phyloP scores from a whole-genome alignment of 306 rosid genomes.

The Vigna trinervia region DNA sequence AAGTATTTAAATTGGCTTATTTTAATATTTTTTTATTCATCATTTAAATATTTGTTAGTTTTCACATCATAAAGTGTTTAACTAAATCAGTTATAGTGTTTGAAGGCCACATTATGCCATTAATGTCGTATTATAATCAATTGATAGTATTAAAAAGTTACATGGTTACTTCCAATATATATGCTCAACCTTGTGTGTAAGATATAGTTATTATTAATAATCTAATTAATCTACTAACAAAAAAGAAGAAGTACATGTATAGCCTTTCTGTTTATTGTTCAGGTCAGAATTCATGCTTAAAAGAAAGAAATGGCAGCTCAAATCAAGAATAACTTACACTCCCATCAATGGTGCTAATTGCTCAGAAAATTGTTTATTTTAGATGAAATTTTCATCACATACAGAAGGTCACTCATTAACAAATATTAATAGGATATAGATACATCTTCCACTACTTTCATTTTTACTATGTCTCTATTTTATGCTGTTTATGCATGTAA shows the following conservation, averaged over 20 bases:
- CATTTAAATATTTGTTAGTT: background rate
- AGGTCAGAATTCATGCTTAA: constrained; percentile 9
- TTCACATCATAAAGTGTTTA: background rate
- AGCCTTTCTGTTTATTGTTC: background rate
- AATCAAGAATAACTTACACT: background rate
- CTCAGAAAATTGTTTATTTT: background rate
- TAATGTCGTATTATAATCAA: background rate
- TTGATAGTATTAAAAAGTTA: background rate
- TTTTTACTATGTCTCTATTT: background rate
- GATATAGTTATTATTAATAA: background rate
- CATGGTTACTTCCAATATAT: background rate
- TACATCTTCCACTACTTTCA: background rate
- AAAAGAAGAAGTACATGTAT: background rate
- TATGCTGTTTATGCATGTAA: background rate
- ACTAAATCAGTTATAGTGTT: background rate
- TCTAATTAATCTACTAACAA: background rate
- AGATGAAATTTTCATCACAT: constrained; percentile 1
- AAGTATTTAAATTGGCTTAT: background rate
- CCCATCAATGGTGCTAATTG: background rate
- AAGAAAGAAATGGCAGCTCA: background rate
- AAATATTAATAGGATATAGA: background rate
- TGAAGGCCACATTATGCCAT: background rate
- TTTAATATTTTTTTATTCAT: background rate
- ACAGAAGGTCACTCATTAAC: background rate
- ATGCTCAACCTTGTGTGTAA: background rate